A percentile compares a stretch with the other conserved stretches of the same genome.
Conservation (phyloP, 2,329 filamentous ascomycete species). For the Graphiopsis chlorocephala region DNA sequence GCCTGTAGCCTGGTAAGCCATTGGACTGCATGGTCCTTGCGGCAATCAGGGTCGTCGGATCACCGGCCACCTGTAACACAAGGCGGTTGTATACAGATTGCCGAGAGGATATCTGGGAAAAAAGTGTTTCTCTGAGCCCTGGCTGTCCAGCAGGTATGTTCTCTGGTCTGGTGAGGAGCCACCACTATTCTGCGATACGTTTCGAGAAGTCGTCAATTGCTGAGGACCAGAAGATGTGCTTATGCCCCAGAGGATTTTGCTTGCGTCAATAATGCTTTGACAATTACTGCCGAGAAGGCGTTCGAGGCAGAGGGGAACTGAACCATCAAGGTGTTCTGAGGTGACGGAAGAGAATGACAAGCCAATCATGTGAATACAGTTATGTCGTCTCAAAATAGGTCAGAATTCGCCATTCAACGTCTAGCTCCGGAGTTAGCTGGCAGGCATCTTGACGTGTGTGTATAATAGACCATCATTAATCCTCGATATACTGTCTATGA, state of each 20-base stretch:
- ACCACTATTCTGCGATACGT: neutral
- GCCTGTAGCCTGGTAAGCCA: slow-evolving; percentile 6
- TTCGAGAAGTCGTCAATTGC: neutral
- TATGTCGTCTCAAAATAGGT: neutral
- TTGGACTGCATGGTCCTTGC: slow-evolving; percentile 17
- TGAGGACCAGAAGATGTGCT: neutral
- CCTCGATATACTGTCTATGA: neutral
- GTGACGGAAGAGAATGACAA: slow-evolving; percentile 11
- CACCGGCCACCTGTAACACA: neutral
- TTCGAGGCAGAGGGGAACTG: neutral
- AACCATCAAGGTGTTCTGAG: slow-evolving; percentile 9
- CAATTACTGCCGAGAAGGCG: neutral
- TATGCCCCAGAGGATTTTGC: slow-evolving; percentile 6
- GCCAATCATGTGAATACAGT: slow-evolving; percentile 7
- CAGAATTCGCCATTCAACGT: neutral
- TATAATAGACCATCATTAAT: neutral
- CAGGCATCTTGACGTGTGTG: neutral
- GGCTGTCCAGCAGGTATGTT: neutral
- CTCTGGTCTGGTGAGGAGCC: neutral
- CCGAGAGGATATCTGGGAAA: neutral
- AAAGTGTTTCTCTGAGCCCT: neutral
- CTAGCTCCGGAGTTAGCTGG: neutral
- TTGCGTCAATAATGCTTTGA: neutral
- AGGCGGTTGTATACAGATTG: slow-evolving; percentile 1
- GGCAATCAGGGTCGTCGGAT: slow-evolving; percentile 14